Evolutionary conservation across 2,329 filamentous ascomycete species (phyloP).

Genomic region (Pseudopyrenochaeta lycopersici): DNA sequence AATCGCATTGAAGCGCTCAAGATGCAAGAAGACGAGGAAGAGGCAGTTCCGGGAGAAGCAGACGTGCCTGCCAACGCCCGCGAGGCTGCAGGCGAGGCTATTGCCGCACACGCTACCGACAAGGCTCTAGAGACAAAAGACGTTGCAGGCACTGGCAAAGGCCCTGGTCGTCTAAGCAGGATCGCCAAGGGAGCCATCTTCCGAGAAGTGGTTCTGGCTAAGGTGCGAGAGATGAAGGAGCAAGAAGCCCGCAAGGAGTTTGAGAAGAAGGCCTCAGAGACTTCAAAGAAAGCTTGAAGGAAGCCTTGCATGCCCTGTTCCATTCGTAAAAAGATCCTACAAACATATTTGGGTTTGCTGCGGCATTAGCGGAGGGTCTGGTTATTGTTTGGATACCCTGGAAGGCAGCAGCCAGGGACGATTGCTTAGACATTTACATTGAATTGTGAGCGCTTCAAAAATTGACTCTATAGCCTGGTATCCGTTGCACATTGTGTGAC

Average conservation of each 20-base stretch:
- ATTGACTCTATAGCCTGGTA: not conserved
- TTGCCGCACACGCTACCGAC: conserved; percentile 42
- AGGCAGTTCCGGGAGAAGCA: conserved; percentile 67
- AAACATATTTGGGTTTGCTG: conserved; percentile 29
- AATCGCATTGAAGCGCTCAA: conserved; percentile 96
- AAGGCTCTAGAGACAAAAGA: conserved; percentile 43
- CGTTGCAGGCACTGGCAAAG: conserved; percentile 49
- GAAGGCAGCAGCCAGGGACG: conserved; percentile 28
- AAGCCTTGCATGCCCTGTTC: conserved; percentile 1
- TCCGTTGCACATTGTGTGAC: not conserved
- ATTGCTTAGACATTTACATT: conserved; percentile 19
- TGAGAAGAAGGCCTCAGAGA: conserved; percentile 64
- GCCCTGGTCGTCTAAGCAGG: conserved; percentile 61
- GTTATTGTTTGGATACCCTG: conserved; percentile 42
- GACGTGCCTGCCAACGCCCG: conserved; percentile 71
- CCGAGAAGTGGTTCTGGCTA: conserved; percentile 91
- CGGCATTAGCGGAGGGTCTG: conserved; percentile 29
- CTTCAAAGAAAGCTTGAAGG: conserved; percentile 32
- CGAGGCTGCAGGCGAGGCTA: conserved; percentile 62
- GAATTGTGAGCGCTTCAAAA: conserved; percentile 9
- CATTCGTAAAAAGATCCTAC: conserved; percentile 11
- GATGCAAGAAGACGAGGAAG: conserved; percentile 89
- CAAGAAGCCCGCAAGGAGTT: conserved; percentile 78
- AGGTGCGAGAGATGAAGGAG: conserved; percentile 91
- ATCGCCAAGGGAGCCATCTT: conserved; percentile 79